Percentiles rank a stretch among this genome's conserved stretches.
Conservation (phyloP, 768 basidiomycete species). For the Trametes maxima region DNA sequence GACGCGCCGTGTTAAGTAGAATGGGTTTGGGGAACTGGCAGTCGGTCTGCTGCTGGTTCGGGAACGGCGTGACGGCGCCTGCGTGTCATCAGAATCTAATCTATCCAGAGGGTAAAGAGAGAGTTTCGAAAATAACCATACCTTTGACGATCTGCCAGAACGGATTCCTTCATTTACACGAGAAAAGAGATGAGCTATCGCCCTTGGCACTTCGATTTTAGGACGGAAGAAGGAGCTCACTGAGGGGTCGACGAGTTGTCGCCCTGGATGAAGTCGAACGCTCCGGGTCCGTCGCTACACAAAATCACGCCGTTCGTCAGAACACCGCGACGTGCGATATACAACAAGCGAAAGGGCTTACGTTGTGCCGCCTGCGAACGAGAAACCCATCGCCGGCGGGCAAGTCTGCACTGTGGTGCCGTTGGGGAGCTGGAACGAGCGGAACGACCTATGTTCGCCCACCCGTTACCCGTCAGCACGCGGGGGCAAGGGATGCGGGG, state of each 20-base stretch:
- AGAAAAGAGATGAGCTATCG: constrained; percentile 11
- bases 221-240: constrained; percentile 39
- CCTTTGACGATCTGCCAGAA: constrained; percentile 84
- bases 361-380: constrained; percentile 84
- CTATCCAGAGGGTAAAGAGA: neutral
- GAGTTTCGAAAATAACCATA: constrained; percentile 22
- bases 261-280: constrained; percentile 78
- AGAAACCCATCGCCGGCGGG: constrained; percentile 76
- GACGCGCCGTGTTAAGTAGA: constrained; percentile 66
- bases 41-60: constrained; percentile 59
- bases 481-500: neutral
- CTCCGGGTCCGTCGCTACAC: constrained; percentile 75
- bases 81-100: neutral
- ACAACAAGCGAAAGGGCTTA: constrained; percentile 35
- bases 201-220: neutral
- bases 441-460: constrained; percentile 55
- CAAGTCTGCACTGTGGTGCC: constrained; percentile 72
- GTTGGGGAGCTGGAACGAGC: constrained; percentile 64
- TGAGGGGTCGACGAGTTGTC: constrained; percentile 60
- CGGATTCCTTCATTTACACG: constrained; percentile 53
- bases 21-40: constrained; percentile 83
- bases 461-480: too few relatives aligned
- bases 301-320: neutral
- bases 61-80: constrained; percentile 68
- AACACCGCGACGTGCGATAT: neutral